Conservation (phyloP, 352 stramenopile genomes). For the Globisporangium perplexum region DNA sequence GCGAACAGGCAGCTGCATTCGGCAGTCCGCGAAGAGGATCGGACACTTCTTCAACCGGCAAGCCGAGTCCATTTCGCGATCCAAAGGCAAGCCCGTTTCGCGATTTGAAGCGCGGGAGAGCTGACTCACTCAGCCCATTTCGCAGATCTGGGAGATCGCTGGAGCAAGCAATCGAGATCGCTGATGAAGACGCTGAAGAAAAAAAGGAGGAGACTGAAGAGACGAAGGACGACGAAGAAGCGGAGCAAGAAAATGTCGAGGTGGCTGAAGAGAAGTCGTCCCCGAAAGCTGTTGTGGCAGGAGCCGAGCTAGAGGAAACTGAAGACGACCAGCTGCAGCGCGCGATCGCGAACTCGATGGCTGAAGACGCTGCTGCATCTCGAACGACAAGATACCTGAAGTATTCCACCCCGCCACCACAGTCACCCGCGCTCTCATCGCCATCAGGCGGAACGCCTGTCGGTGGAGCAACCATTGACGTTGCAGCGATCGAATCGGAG, state of each 20-base stretch:
- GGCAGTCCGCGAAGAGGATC: background rate
- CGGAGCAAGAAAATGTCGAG: background rate
- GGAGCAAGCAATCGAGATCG: conserved; percentile 5
- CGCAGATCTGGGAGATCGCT: background rate
- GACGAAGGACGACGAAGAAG: background rate
- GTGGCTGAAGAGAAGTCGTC: background rate
- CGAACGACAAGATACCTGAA: conserved; percentile 36
- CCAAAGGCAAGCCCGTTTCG: conserved; percentile 1
- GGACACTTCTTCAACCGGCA: background rate
- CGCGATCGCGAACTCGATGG: conserved; percentile 29
- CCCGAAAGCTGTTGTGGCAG: background rate
- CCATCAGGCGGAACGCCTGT: background rate
- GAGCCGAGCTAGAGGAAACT: background rate
- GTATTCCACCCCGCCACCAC: conserved; percentile 21
- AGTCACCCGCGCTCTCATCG: background rate
- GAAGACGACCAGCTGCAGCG: conserved; percentile 26
- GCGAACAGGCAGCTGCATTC: conserved; percentile 1
- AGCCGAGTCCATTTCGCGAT: background rate
- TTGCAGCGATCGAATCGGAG: conserved; percentile 41
- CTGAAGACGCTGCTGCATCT: conserved; percentile 17
- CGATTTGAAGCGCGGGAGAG: background rate
- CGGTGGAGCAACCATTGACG: conserved; percentile 12
- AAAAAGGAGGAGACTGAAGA: background rate
- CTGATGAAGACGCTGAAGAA: conserved; percentile 1
- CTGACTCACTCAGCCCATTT: background rate